These are phyloP conservation scores for Strigomonas galati DNA, from an alignment of 208 protist species.

Conservation along the genomic window DNA sequence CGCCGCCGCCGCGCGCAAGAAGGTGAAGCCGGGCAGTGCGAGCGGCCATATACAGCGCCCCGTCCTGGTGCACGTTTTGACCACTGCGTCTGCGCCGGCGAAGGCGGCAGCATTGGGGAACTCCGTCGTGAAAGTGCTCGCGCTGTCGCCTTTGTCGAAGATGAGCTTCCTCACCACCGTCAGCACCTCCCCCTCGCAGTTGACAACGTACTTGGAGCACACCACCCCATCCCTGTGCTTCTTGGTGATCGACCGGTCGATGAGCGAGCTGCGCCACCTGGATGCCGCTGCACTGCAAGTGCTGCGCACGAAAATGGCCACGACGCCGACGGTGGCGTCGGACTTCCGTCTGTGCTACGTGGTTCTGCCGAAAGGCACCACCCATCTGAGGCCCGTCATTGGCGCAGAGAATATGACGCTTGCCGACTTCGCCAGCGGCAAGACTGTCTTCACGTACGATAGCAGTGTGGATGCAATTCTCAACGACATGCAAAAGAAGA, in stretches of 20 bases:
- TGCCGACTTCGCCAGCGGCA: not conserved
- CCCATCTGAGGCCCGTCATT: not conserved
- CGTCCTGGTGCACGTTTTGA: constrained; percentile 53
- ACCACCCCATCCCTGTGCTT: constrained; percentile 27
- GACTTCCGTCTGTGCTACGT: not conserved
- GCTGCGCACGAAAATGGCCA: constrained; percentile 17
- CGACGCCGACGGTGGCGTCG: not conserved
- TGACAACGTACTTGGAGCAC: constrained; percentile 24
- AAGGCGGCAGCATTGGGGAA: constrained; percentile 29
- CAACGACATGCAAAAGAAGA: not conserved
- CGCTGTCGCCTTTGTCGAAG: constrained; percentile 32
- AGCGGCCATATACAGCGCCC: constrained; percentile 3
- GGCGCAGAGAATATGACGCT: not conserved
- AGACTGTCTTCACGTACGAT: not conserved
- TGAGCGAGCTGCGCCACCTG: constrained; percentile 21
- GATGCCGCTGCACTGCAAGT: constrained; percentile 25
- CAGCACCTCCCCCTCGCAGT: constrained; percentile 36
- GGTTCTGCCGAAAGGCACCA: not conserved
- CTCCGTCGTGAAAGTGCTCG: constrained; percentile 34
- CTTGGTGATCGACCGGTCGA: constrained; percentile 34
- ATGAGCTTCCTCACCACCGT: constrained; percentile 39
- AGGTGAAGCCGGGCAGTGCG: constrained; percentile 5
- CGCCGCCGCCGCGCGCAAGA: constrained; percentile 8
- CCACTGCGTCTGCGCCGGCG: constrained; percentile 16
- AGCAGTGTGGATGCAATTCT: not conserved